Base-by-base conservation (phyloP, 1,284 basidiomycete genomes). In the Ceratorhiza oryzae-sativae region DNA sequence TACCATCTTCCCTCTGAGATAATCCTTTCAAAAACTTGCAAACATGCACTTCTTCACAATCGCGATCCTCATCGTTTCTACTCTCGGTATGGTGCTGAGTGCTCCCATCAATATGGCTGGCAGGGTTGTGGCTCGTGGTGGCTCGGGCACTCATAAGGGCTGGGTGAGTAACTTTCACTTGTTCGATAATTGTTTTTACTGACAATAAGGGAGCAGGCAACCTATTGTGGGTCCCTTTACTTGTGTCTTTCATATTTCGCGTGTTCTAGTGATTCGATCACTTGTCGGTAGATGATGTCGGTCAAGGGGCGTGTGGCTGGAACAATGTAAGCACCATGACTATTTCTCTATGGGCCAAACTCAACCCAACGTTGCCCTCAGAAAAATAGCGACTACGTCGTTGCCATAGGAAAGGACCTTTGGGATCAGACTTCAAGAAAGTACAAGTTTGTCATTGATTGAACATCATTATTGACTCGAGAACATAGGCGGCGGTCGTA, bases 381-480 rank as follows among this genome's bases (percentile, higher is more conserved):
- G 42, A 36, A 32, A 23, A 62, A 62, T 27, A 48, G 23, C n/a
- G 41, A 48, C 1, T 45, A 48, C 20, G 60, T 49, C n/a, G n/a
- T 62, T n/a, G 60, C 39, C 13, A n/a, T 49, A 3, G 45, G 60
- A 9, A 34, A 62, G 25, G 30, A 2, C 20, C 60, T 62, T 20
- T 62, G 60, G 30, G 42, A 49, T 23, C 30, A 20, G 12, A 62
- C 60, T 27, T 49, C 45, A 13, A 62, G 60, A 18, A 25, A 48
- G 45, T 48, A 62, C n/a, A 62, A 27, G 45, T 30, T 13, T 2
- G 13, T n/a, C n/a, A 32, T 18, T 2, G 12, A 49, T 1, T 15
- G 13, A 23, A 36, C 36, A n/a, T 20, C 13, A 39, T 27, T 9
- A 23, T 27, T 48, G 12, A 46, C 23, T 13, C 3, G 3, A 15